Evolutionary conservation across 2,329 filamentous ascomycete species (phyloP).

Genomic region (Trichoderma atrobrunneum): DNA sequence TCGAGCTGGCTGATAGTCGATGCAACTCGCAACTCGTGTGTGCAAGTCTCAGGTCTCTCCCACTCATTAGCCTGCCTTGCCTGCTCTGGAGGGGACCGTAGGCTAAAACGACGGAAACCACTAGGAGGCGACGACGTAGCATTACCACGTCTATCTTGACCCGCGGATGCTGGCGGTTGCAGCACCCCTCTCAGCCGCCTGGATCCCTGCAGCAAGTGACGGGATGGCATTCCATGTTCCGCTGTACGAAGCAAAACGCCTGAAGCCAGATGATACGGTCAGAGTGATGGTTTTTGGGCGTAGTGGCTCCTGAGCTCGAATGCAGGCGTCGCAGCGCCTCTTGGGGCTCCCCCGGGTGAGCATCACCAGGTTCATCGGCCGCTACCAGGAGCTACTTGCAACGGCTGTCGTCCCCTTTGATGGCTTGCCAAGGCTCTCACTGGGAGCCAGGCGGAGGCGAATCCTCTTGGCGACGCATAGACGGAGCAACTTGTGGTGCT

Average conservation of each 20-base stretch:
- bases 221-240: background rate
- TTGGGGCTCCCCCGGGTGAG: background rate
- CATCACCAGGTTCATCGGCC: background rate
- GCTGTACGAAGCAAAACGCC: background rate
- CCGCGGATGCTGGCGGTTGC: constrained; percentile 7
- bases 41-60: background rate
- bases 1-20: background rate
- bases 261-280: background rate
- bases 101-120: background rate
- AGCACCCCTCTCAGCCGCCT: constrained; percentile 8
- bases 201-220: constrained; percentile 9
- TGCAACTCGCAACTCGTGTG: background rate
- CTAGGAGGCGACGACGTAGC: background rate
- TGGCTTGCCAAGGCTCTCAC: constrained; percentile 5
- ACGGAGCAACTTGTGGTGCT: background rate
- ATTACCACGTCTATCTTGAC: background rate
- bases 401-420: constrained; percentile 2
- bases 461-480: constrained; percentile 12
- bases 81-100: background rate
- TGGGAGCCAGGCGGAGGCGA: background rate
- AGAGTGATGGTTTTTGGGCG: background rate
- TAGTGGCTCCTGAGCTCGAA: background rate
- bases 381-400: background rate
- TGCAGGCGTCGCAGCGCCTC: background rate
- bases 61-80: background rate